Conservation (phyloP, 2,329 filamentous ascomycete species). For the Curvularia verruculosa region DNA sequence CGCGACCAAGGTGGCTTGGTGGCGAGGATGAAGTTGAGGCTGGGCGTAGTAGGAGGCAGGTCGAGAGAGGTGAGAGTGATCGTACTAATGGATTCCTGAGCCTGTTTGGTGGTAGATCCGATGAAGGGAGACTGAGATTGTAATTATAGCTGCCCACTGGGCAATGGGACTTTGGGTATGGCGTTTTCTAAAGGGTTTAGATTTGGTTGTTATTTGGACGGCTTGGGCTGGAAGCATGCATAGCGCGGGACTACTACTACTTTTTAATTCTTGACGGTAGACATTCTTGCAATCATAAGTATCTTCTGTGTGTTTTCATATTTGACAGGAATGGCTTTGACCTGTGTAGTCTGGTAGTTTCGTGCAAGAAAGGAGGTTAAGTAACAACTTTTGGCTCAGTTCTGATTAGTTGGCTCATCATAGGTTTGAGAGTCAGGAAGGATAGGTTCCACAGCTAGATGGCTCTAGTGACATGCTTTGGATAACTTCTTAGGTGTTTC, state of each 20-base stretch:
- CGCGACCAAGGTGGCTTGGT: conserved; percentile 83
- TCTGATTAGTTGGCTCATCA: no score
- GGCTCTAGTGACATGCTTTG: no score
- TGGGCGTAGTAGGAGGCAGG: conserved; percentile 11
- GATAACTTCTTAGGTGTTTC: no score
- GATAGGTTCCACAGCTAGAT: background rate
- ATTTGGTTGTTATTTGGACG: background rate
- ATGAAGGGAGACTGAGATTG: conserved; percentile 44
- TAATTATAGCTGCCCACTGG: conserved; percentile 12
- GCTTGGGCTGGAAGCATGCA: background rate
- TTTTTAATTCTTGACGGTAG: background rate
- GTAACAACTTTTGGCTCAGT: background rate
- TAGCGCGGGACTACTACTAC: background rate
- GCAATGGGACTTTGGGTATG: background rate
- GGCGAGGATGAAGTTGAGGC: conserved; percentile 52
- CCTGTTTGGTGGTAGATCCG: conserved; percentile 43
- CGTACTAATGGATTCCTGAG: conserved; percentile 30
- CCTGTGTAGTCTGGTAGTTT: background rate
- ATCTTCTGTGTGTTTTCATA: background rate
- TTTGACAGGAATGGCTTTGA: background rate
- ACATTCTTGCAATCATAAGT: background rate
- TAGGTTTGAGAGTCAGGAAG: no score
- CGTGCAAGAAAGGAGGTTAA: no score
- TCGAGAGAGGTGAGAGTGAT: conserved; percentile 16
- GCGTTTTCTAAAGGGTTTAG: background rate